Conservation (phyloP, 2,329 filamentous ascomycete genomes). For the Scortechinia acanthostroma region DNA sequence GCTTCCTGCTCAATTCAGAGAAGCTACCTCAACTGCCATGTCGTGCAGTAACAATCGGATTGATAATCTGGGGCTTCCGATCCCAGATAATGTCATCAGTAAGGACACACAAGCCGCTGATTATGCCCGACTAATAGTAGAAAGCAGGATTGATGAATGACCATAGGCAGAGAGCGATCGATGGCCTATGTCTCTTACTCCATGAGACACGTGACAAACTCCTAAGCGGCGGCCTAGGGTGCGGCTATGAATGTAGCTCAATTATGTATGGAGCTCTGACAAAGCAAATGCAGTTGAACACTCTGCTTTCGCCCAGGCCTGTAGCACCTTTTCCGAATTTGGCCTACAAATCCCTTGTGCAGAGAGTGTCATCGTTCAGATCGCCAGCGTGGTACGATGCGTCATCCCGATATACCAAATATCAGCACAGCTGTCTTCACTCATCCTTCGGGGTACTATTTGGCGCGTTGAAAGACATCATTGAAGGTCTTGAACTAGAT, state of each 20-base stretch:
- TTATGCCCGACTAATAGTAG: too few relatives aligned
- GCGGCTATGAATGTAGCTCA: background rate
- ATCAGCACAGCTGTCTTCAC: too few relatives aligned
- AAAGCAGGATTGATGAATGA: too few relatives aligned
- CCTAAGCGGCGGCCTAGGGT: too few relatives aligned
- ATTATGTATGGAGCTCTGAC: background rate
- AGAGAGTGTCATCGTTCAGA: too few relatives aligned
- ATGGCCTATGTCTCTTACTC: background rate
- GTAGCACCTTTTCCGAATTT: background rate
- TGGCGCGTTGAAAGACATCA: too few relatives aligned
- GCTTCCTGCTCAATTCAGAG: background rate
- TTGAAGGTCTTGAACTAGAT: too few relatives aligned
- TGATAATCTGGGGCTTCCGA: background rate
- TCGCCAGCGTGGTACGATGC: too few relatives aligned
- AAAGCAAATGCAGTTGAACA: background rate
- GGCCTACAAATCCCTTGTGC: too few relatives aligned
- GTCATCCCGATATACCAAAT: background rate
- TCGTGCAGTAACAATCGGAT: background rate
- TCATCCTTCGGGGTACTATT: too few relatives aligned
- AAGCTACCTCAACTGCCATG: background rate
- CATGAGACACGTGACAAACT: background rate
- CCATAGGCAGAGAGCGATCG: background rate
- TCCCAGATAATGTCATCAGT: background rate
- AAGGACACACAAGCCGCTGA: too few relatives aligned
- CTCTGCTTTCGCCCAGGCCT: background rate